These are phyloP conservation scores for Mortierella alpina DNA, from an alignment of 192 early-diverging fungal species.

Conservation along the genomic window DNA sequence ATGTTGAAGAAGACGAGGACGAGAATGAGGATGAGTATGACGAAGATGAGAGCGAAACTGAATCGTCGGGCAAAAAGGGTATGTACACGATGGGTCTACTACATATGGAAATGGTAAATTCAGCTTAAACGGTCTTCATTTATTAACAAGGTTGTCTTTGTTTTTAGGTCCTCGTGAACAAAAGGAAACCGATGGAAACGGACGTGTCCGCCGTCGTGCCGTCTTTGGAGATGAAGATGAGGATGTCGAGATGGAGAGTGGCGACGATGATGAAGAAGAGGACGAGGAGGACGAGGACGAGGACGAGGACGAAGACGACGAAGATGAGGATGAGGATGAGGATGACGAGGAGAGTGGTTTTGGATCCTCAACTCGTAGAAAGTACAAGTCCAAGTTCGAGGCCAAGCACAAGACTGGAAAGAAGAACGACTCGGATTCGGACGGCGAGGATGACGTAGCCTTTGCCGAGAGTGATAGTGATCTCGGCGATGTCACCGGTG, in stretches of 20 bases:
- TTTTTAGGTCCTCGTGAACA: slow-evolving; percentile 37
- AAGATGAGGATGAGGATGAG: slow-evolving; percentile 52
- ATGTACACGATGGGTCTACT: background rate
- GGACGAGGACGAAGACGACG: slow-evolving; percentile 55
- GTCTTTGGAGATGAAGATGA: slow-evolving; percentile 73
- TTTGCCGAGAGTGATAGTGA: slow-evolving; percentile 85
- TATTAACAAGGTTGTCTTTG: background rate
- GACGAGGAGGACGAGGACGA: slow-evolving; percentile 57
- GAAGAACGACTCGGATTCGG: slow-evolving; percentile 59
- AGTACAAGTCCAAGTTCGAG: slow-evolving; percentile 51
- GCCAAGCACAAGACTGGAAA: slow-evolving; percentile 46
- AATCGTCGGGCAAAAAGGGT: slow-evolving; percentile 58
- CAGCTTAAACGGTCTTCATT: background rate
- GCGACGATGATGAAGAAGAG: slow-evolving; percentile 58
- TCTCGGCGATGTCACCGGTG: slow-evolving; percentile 57
- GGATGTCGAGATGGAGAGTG: slow-evolving; percentile 58
- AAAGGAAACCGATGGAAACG: slow-evolving; percentile 48
- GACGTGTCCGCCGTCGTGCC: slow-evolving; percentile 68
- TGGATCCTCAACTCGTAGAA: slow-evolving; percentile 37
- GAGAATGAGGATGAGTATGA: slow-evolving; percentile 58
- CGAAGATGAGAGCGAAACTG: slow-evolving; percentile 55
- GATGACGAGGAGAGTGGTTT: slow-evolving; percentile 49
- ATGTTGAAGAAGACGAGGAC: slow-evolving; percentile 50
- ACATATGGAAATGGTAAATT: background rate
- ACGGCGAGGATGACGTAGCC: slow-evolving; percentile 58